A percentile compares a stretch with the other conserved stretches of the same genome.
Evolutionary conservation across 2,329 filamentous ascomycete species (phyloP).

Genomic region (Talaromyces funiculosus): DNA sequence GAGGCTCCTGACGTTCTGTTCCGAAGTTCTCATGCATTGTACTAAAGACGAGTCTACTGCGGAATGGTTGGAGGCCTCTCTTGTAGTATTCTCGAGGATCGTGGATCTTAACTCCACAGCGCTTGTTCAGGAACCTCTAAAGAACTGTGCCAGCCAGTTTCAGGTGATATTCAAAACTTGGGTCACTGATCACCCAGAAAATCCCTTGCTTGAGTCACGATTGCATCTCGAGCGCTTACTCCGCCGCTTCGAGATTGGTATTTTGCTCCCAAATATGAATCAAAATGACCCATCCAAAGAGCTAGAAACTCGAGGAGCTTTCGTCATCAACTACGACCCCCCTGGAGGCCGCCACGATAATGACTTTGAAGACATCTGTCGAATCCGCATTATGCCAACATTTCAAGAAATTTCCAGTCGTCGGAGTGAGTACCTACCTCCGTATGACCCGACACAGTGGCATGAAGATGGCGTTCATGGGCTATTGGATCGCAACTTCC

Average conservation of each 20-base stretch:
- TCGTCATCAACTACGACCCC: conserved; percentile 15
- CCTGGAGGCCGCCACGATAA: conserved; percentile 34
- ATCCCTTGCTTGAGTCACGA: conserved; percentile 1
- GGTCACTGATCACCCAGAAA: neutral
- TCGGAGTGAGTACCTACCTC: conserved; percentile 29
- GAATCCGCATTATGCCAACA: conserved; percentile 33
- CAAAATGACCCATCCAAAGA: neutral
- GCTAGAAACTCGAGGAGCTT: conserved; percentile 4
- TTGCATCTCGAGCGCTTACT: conserved; percentile 10
- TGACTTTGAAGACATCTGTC: conserved; percentile 28
- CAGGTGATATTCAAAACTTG: conserved; percentile 11
- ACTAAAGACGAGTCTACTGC: neutral
- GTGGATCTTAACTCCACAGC: conserved; percentile 15
- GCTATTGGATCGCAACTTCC: conserved; percentile 34
- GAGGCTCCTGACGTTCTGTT: conserved; percentile 27
- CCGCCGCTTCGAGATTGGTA: conserved; percentile 20
- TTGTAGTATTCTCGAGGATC: conserved; percentile 12
- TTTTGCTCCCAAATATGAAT: conserved; percentile 4
- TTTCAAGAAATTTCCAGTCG: conserved; percentile 28
- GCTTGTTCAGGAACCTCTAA: conserved; percentile 13
- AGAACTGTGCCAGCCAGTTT: conserved; percentile 3
- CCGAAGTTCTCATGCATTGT: neutral
- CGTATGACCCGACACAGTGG: conserved; percentile 26
- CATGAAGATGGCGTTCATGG: conserved; percentile 23
- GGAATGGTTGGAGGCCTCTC: conserved; percentile 3